phyloP scores from a whole-genome alignment of 2,329 filamentous ascomycete genomes.

The Whalleya microplaca region DNA sequence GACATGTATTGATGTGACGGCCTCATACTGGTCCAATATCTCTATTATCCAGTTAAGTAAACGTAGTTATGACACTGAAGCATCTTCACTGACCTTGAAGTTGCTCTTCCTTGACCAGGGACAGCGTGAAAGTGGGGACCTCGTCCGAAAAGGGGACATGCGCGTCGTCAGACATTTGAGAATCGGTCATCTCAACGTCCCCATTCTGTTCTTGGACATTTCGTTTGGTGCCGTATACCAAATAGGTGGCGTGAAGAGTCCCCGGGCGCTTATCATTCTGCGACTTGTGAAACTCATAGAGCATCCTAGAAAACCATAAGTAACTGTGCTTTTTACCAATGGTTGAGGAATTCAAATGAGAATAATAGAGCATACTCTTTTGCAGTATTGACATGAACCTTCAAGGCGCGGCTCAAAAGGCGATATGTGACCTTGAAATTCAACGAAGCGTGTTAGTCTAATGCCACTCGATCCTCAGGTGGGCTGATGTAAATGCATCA shows the following conservation, averaged over 20 bases:
- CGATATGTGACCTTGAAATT: constrained; percentile 78
- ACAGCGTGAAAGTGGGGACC: constrained; percentile 61
- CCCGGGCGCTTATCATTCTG: constrained; percentile 76
- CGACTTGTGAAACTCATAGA: constrained; percentile 80
- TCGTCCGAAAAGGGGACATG: constrained; percentile 48
- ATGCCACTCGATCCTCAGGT: background rate
- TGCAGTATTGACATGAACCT: constrained; percentile 82
- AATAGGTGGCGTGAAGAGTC: constrained; percentile 88
- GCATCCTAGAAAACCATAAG: constrained; percentile 63
- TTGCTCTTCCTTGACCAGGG: constrained; percentile 72
- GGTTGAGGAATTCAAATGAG: background rate
- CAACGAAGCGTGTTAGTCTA: constrained; percentile 19
- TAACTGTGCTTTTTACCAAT: background rate
- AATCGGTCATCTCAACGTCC: constrained; percentile 74
- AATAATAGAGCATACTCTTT: constrained; percentile 70
- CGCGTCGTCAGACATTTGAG: constrained; percentile 54
- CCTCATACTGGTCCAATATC: constrained; percentile 67
- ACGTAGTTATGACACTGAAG: background rate
- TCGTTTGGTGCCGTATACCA: constrained; percentile 73
- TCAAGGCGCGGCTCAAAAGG: constrained; percentile 77
- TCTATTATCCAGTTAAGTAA: constrained; percentile 50
- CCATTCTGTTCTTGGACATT: constrained; percentile 51
- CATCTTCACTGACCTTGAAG: constrained; percentile 59
- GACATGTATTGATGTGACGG: constrained; percentile 79
- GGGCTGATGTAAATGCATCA: no score